A percentile compares a stretch with the other conserved stretches of the same genome.
These are phyloP conservation scores for Neofusicoccum ribis DNA, from an alignment of 2,329 filamentous ascomycete species.

Conservation along the genomic window DNA sequence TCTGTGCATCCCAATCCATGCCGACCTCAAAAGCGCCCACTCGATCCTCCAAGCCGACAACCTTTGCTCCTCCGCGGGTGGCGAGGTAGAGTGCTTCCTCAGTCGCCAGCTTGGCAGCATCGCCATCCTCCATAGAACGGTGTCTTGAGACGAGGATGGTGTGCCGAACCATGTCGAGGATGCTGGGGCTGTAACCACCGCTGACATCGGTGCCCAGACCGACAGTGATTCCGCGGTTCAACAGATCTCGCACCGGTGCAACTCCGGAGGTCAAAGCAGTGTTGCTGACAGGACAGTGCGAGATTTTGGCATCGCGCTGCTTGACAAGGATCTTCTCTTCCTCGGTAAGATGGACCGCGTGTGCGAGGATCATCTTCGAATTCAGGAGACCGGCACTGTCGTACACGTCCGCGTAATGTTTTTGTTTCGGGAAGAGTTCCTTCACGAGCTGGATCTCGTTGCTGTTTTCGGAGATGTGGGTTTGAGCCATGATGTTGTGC, in stretches of 20 bases:
- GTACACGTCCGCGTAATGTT: slow-evolving; percentile 76
- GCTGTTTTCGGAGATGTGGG: slow-evolving; percentile 84
- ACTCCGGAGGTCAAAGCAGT: slow-evolving; percentile 77
- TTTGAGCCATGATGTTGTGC: slow-evolving; percentile 72
- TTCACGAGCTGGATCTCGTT: slow-evolving; percentile 71
- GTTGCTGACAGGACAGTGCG: slow-evolving; percentile 88
- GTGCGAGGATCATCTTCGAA: slow-evolving; percentile 75
- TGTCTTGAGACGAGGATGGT: slow-evolving; percentile 76
- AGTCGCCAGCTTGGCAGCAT: slow-evolving; percentile 68
- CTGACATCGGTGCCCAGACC: slow-evolving; percentile 90
- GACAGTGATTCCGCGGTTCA: slow-evolving; percentile 73
- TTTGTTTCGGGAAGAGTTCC: slow-evolving; percentile 64
- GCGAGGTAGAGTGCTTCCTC: slow-evolving; percentile 85
- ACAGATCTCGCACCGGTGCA: slow-evolving; percentile 71
- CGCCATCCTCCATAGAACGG: slow-evolving; percentile 56
- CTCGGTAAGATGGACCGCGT: slow-evolving; percentile 73
- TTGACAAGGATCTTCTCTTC: slow-evolving; percentile 68
- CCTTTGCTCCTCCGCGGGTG: slow-evolving; percentile 81
- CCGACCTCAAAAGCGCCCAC: slow-evolving; percentile 84
- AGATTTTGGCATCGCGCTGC: slow-evolving; percentile 63
- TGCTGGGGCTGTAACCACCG: slow-evolving; percentile 79
- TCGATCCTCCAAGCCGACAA: slow-evolving; percentile 69
- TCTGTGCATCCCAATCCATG: slow-evolving; percentile 88
- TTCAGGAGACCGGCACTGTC: slow-evolving; percentile 70
- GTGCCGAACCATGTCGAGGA: slow-evolving; percentile 81